Evolutionary conservation across 2,329 filamentous ascomycete species (phyloP).

Genomic region (Dendrostoma leiphaemia): DNA sequence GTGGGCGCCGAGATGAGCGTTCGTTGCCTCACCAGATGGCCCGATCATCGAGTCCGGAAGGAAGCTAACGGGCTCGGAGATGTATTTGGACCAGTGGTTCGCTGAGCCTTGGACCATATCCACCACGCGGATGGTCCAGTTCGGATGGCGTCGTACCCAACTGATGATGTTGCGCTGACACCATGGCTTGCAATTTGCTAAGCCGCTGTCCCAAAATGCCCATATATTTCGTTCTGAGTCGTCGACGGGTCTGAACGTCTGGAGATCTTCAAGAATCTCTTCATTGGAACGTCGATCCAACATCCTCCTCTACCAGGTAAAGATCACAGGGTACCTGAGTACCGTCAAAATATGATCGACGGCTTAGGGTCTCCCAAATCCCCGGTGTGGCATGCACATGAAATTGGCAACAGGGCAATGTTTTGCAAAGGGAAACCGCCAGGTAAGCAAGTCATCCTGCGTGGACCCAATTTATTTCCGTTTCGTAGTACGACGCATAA

Average conservation of each 20-base stretch:
- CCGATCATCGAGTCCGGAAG: neutral
- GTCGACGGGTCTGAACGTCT: conserved; percentile 28
- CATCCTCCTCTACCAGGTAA: too few relatives aligned
- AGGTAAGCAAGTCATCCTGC: too few relatives aligned
- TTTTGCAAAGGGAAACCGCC: too few relatives aligned
- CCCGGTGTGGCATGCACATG: too few relatives aligned
- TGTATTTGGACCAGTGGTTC: conserved; percentile 26
- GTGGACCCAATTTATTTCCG: too few relatives aligned
- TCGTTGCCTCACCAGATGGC: neutral
- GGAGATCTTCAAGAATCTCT: conserved; percentile 30
- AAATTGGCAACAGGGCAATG: too few relatives aligned
- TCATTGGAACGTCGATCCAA: conserved; percentile 22
- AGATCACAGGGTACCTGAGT: too few relatives aligned
- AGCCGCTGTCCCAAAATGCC: conserved; percentile 42
- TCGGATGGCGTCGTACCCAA: conserved; percentile 39
- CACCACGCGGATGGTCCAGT: conserved; percentile 40
- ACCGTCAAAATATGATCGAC: too few relatives aligned
- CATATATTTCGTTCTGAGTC: conserved; percentile 42
- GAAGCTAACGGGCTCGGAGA: conserved; percentile 15
- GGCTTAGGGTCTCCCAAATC: too few relatives aligned
- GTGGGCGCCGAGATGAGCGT: conserved; percentile 31
- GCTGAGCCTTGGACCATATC: conserved; percentile 29
- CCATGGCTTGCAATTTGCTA: conserved; percentile 34
- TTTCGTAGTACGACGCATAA: too few relatives aligned
- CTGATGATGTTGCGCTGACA: conserved; percentile 36